Base-by-base conservation (phyloP, 768 basidiomycete species). In the Rhizopogon rudus region DNA sequence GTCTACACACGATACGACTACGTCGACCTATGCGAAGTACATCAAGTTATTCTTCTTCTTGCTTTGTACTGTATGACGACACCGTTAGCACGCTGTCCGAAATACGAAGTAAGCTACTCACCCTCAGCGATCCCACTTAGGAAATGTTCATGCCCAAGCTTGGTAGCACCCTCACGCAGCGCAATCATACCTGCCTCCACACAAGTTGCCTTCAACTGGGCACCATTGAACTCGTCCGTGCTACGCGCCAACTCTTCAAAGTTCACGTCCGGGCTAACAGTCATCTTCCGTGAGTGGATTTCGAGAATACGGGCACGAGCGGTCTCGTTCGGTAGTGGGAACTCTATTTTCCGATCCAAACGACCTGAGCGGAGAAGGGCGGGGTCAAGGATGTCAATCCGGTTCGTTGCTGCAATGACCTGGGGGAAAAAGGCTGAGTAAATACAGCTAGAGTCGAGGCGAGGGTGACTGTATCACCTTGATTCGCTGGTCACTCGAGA, bases 141-240 rank as follows among this genome's bases (percentile, higher is more conserved):
- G 81, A 97, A 98, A 70, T 98, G 94, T 70, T 99, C 97, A 62
- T 98, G 96, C 29, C 81, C 85, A 54, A 98, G 73, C 70, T 87
- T 88, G 14, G 84, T 84, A 14, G 93, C 92, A 31, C 95, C 95
- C 71, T 98, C 95, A 61, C 97, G 77, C 40, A 98, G 74, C 6
- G 96, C 92, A 65, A 98, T 97, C 97, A 99, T 99, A 56, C 97
- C 97, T 40, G 97, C 97, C 74, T 99, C 97, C 1, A 99, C 97
- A 72, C 96, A 98, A 3, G 97, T 95, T 1, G 96, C 97, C 76
- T 98, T 97, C 64, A 97, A 73, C 69, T 94, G 92, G 6, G 93
- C 93, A n/a, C 86, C 96, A 66, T 98, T 98, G 73, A 99, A 98
- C 68, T 99, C 97, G 63, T 98, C 97, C 45, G 97, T 95, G 69